A percentile compares a stretch with the other conserved stretches of the same genome.
Conservation (phyloP, 129 eudicot species). For the Helianthus annuus region DNA sequence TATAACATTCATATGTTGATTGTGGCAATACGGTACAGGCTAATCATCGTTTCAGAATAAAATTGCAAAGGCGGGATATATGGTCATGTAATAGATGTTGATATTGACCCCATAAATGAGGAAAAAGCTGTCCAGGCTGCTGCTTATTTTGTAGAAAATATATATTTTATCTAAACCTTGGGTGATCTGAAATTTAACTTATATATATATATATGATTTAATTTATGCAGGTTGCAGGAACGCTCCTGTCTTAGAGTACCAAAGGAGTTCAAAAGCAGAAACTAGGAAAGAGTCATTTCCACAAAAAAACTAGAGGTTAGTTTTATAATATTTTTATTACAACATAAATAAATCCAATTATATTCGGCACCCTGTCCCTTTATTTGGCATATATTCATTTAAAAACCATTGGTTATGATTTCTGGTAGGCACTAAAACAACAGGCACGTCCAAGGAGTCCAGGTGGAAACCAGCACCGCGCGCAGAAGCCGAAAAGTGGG, state of each 20-base stretch:
- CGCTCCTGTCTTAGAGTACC: conserved; percentile 74
- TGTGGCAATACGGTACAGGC: conserved; percentile 41
- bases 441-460: too few relatives aligned
- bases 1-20: neutral
- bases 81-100: conserved; percentile 76
- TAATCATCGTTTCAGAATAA: conserved; percentile 80
- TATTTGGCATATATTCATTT: neutral
- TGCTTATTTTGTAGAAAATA: conserved; percentile 32
- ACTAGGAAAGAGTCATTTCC: conserved; percentile 84
- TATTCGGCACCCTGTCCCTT: neutral
- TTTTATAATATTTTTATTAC: neutral
- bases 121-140: conserved; percentile 92
- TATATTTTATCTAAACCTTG: neutral
- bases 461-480: too few relatives aligned
- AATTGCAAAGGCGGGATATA: conserved; percentile 66
- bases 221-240: too few relatives aligned
- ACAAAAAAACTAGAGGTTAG: conserved; percentile 64
- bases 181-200: neutral
- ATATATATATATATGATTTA: too few relatives aligned
- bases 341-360: neutral
- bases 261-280: conserved; percentile 81
- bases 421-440: conserved; percentile 50
- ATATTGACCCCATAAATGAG: conserved; percentile 76
- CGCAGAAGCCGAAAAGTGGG: too few relatives aligned
- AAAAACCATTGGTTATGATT: conserved; percentile 4